These are phyloP conservation scores for Cutaneotrichosporon spelunceum DNA, from an alignment of 1,284 basidiomycete genomes.

Conservation along the genomic window DNA sequence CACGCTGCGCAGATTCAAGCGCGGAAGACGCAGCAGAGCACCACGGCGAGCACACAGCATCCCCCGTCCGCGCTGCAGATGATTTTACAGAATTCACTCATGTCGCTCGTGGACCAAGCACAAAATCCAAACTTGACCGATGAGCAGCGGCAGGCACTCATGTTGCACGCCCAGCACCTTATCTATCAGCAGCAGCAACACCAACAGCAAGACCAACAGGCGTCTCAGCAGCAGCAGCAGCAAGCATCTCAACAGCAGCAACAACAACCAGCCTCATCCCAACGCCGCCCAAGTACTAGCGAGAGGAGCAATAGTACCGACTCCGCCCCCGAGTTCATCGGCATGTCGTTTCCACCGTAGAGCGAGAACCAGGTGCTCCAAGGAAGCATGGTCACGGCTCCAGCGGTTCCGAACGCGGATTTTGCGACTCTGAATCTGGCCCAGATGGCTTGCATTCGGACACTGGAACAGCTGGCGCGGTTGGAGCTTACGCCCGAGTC, in stretches of 20 bases:
- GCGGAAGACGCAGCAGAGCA: not conserved
- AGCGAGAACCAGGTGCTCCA: not conserved
- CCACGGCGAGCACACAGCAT: not conserved
- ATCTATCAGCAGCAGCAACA: constrained; percentile 3
- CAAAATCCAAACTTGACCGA: too few species aligned
- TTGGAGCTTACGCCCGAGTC: not conserved
- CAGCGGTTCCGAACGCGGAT: not conserved
- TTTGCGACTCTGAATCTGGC: too few species aligned
- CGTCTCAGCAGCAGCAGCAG: constrained; percentile 3
- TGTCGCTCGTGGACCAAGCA: not conserved
- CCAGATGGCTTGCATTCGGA: not conserved
- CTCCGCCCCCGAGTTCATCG: constrained; percentile 1
- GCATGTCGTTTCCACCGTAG: not conserved
- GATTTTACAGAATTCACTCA: too few species aligned
- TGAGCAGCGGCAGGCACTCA: too few species aligned
- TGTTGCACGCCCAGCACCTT: not conserved
- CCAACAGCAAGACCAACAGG: constrained; percentile 9
- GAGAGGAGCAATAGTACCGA: not conserved
- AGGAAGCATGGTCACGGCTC: not conserved
- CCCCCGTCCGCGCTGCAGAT: not conserved
- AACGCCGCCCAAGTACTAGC: not conserved
- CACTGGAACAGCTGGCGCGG: not conserved
- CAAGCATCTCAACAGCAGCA: not conserved
- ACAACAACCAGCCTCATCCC: not conserved
- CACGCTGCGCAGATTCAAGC: not conserved